These are phyloP conservation scores for Cyclotella baltica DNA, from an alignment of 108 stramenopile genomes.

Conservation along the genomic window DNA sequence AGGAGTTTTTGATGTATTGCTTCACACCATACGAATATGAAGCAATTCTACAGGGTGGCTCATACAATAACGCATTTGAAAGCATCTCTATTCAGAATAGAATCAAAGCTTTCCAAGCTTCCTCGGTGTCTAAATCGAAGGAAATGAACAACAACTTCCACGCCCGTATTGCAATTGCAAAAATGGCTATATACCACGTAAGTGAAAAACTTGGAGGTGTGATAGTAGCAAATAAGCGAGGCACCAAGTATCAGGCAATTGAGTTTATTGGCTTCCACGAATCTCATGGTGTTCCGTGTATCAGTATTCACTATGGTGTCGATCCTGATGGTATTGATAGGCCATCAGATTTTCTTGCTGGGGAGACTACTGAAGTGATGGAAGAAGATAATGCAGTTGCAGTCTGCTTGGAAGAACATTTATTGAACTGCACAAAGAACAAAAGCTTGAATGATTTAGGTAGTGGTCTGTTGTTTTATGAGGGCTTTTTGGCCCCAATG, in stretches of 20 bases:
- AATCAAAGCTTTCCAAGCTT: not conserved
- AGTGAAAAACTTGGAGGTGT: constrained; percentile 26
- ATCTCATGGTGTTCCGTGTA: constrained; percentile 17
- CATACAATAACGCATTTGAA: not conserved
- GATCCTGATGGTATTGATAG: constrained; percentile 39
- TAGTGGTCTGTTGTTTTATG: constrained; percentile 30
- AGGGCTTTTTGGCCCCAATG: constrained; percentile 25
- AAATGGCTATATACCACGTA: constrained; percentile 15
- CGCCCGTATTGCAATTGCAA: constrained; percentile 19
- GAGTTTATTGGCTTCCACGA: constrained; percentile 20
- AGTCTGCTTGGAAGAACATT: constrained; percentile 22
- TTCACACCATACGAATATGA: constrained; percentile 29
- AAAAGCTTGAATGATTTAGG: constrained; percentile 29
- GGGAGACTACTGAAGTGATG: constrained; percentile 26
- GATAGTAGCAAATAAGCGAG: constrained; percentile 25
- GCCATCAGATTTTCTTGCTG: constrained; percentile 19
- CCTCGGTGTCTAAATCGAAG: not conserved
- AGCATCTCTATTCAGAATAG: not conserved
- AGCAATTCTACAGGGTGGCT: not conserved
- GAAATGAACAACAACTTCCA: constrained; percentile 22
- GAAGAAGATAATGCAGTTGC: constrained; percentile 25
- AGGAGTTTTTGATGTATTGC: constrained; percentile 25
- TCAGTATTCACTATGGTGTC: constrained; percentile 29
- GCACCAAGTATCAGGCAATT: constrained; percentile 42
- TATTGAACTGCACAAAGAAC: constrained; percentile 28